phyloP scores from a whole-genome alignment of 2,329 filamentous ascomycete genomes.

The Ascochyta pisi region DNA sequence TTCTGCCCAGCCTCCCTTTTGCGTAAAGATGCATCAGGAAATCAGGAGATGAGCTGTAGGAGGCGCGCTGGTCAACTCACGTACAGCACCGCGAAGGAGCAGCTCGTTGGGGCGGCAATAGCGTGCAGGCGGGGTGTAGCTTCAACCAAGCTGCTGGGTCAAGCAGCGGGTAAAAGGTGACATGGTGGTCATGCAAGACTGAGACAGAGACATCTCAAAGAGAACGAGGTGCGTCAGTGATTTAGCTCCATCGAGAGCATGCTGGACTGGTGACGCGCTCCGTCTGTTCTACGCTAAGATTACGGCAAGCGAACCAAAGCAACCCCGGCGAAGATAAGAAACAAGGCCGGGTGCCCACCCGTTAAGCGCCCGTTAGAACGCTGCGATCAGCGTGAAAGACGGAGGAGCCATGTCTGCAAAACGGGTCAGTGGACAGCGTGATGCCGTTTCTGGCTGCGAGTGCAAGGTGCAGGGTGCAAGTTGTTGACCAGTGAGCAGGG shows the following conservation, averaged over 20 bases:
- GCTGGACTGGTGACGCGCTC: slow-evolving; percentile 10
- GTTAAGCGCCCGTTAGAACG: slow-evolving; percentile 9
- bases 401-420: background rate
- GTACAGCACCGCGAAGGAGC: slow-evolving; percentile 4
- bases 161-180: slow-evolving; percentile 6
- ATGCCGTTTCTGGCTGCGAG: slow-evolving; percentile 6
- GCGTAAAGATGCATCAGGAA: background rate
- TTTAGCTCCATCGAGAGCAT: background rate
- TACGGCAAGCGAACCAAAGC: slow-evolving; percentile 7
- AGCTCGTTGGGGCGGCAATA: slow-evolving; percentile 10
- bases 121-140: slow-evolving; percentile 8
- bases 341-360: slow-evolving; percentile 3
- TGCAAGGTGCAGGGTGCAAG: slow-evolving; percentile 14
- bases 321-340: background rate
- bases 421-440: slow-evolving; percentile 1
- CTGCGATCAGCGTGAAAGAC: background rate
- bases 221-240: background rate
- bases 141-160: slow-evolving; percentile 12
- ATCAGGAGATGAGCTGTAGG: slow-evolving; percentile 9
- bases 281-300: slow-evolving; percentile 3
- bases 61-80: slow-evolving; percentile 6
- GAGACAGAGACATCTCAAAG: slow-evolving; percentile 3
- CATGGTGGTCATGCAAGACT: slow-evolving; percentile 4
- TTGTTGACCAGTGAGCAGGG: slow-evolving; percentile 21
- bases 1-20: background rate